These are phyloP conservation scores for Colletotrichum theobromicola DNA, from an alignment of 2,329 filamentous ascomycete species.

Conservation along the genomic window DNA sequence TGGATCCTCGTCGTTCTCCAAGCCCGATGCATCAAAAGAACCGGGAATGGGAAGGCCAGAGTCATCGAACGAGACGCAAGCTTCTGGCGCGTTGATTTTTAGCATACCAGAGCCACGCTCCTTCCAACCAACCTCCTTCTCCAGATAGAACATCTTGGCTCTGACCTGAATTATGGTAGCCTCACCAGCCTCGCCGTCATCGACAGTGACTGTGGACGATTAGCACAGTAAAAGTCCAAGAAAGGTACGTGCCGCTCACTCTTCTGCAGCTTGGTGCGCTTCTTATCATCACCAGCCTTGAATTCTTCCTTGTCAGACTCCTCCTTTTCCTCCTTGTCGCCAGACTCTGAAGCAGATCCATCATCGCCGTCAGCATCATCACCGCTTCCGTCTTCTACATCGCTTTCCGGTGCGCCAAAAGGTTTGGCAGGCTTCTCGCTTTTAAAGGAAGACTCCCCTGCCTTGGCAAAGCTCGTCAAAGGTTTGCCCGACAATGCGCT, in stretches of 20 bases:
- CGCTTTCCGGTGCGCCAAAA: conserved; percentile 78
- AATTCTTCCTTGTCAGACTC: conserved; percentile 59
- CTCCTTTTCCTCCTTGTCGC: conserved; percentile 54
- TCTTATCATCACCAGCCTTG: conserved; percentile 63
- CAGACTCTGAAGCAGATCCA: conserved; percentile 35
- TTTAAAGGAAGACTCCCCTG: conserved; percentile 55
- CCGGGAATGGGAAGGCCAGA: conserved; percentile 52
- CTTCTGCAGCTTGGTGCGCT: conserved; percentile 71
- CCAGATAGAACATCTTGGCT: conserved; percentile 84
- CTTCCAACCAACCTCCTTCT: conserved; percentile 79
- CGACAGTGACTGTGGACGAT: conserved; percentile 62
- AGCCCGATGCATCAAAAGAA: conserved; percentile 59
- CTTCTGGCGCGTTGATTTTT: conserved; percentile 78
- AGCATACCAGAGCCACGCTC: conserved; percentile 85
- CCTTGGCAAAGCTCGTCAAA: conserved; percentile 74
- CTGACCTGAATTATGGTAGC: conserved; percentile 76
- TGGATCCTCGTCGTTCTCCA: conserved; percentile 42
- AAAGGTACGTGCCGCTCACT: conserved; percentile 53
- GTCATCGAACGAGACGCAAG: conserved; percentile 61
- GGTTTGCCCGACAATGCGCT: conserved; percentile 45
- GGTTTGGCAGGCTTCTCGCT: conserved; percentile 70
- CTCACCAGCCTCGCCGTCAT: conserved; percentile 89
- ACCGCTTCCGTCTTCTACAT: conserved; percentile 58
- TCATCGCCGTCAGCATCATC: conserved; percentile 43
- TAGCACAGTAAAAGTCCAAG: conserved; percentile 23